A percentile compares a stretch with the other conserved stretches of the same genome.
Evolutionary conservation across 2,329 filamentous ascomycete genomes (phyloP).

Genomic region (Onygena corvina): DNA sequence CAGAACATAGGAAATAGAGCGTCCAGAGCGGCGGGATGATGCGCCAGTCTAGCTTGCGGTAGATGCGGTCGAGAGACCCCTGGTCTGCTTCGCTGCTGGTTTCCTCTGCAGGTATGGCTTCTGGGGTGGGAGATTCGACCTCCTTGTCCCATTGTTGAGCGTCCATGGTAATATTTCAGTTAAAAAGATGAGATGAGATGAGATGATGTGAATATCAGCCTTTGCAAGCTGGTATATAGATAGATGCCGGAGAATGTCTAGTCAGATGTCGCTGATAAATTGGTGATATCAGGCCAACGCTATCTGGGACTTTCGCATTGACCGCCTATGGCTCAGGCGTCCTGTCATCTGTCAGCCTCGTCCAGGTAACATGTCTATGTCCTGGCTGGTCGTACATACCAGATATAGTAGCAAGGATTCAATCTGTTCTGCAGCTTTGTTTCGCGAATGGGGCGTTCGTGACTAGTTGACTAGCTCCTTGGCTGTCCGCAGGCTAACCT

Average conservation of each 20-base stretch:
- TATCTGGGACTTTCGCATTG: too few relatives aligned
- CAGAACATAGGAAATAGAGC: conserved; percentile 83
- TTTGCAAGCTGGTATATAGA: too few relatives aligned
- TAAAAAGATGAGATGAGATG: not conserved
- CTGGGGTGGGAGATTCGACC: not conserved
- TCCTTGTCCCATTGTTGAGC: not conserved
- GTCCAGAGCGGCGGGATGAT: conserved; percentile 69
- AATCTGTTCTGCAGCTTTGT: too few relatives aligned
- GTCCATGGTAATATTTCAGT: too few relatives aligned
- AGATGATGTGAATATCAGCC: not conserved
- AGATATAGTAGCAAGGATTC: not conserved
- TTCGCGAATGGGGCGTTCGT: not conserved
- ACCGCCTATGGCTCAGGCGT: too few relatives aligned
- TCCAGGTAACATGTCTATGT: too few relatives aligned
- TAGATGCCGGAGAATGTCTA: too few relatives aligned
- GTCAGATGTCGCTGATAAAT: too few relatives aligned
- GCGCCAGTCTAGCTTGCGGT: conserved; percentile 45
- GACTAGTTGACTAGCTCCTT: not conserved
- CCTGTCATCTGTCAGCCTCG: too few relatives aligned
- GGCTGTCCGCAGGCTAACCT: not conserved
- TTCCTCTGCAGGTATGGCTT: not conserved
- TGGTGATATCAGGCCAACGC: too few relatives aligned
- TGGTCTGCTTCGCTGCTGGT: conserved; percentile 19
- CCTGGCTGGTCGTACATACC: too few relatives aligned
- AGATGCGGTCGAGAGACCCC: conserved; percentile 29